A percentile compares a stretch with the other conserved stretches of the same genome.
phyloP scores from a whole-genome alignment of 208 protist species.

The Borovskyia barvae region DNA sequence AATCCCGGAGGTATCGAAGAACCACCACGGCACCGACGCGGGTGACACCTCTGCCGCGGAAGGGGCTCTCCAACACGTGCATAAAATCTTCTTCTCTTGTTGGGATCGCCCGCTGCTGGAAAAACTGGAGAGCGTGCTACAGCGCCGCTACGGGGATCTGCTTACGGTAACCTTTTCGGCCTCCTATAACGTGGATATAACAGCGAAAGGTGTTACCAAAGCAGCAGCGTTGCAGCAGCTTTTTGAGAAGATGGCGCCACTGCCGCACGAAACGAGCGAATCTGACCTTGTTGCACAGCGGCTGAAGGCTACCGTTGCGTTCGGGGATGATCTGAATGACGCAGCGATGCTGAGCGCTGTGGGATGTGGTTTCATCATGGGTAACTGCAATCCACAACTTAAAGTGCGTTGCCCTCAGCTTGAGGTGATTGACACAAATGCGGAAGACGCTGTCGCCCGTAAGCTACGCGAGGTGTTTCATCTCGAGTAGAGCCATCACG shows the following conservation, averaged over 20 bases:
- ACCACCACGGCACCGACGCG: not conserved
- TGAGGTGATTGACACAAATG: constrained; percentile 54
- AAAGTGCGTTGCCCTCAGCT: constrained; percentile 49
- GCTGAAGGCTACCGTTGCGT: constrained; percentile 42
- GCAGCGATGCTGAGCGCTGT: constrained; percentile 48
- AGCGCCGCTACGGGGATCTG: constrained; percentile 22
- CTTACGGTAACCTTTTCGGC: constrained; percentile 42
- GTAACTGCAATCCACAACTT: constrained; percentile 48
- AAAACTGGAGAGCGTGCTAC: constrained; percentile 28
- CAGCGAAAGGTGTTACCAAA: constrained; percentile 29
- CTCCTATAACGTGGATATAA: constrained; percentile 24
- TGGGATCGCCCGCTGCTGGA: constrained; percentile 36
- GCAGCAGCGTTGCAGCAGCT: constrained; percentile 18
- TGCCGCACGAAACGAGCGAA: constrained; percentile 25
- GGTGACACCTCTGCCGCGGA: not conserved
- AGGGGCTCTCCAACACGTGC: constrained; percentile 27
- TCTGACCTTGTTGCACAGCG: constrained; percentile 19
- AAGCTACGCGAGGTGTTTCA: constrained; percentile 63
- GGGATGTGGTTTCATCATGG: constrained; percentile 67
- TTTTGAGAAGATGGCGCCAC: constrained; percentile 25
- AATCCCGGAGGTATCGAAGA: constrained; percentile 5
- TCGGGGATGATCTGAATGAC: constrained; percentile 74
- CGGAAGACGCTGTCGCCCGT: constrained; percentile 50
- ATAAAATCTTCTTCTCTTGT: constrained; percentile 55
- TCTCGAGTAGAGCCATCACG: constrained; percentile 11